These are phyloP conservation scores for Taphrina betulina DNA, from an alignment of 1,139 yeast species.

Conservation along the genomic window DNA sequence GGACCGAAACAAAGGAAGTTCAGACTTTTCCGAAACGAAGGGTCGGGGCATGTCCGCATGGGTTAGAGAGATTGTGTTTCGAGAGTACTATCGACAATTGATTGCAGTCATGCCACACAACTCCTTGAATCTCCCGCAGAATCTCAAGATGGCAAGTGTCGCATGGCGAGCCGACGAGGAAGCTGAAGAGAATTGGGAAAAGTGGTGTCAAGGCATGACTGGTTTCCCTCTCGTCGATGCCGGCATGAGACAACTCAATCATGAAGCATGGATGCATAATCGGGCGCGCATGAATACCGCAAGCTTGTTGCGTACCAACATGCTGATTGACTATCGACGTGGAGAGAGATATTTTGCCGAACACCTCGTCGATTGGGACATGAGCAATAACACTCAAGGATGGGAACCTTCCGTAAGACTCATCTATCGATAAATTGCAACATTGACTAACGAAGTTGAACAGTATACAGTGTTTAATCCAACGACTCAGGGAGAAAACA, in stretches of 20 bases:
- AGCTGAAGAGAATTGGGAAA: conserved; percentile 43
- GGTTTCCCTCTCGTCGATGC: conserved; percentile 62
- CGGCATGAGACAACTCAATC: conserved; percentile 53
- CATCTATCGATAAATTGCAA: not conserved
- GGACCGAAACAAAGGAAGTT: conserved; percentile 42
- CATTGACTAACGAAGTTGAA: not conserved
- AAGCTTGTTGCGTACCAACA: conserved; percentile 54
- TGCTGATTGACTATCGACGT: conserved; percentile 56
- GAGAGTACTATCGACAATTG: conserved; percentile 57
- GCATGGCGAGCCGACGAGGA: conserved; percentile 51
- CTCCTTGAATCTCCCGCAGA: conserved; percentile 51
- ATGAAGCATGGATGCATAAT: conserved; percentile 57
- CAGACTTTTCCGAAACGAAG: conserved; percentile 42
- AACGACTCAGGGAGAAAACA: conserved; percentile 52
- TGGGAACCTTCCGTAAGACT: conserved; percentile 55
- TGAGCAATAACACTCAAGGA: conserved; percentile 57
- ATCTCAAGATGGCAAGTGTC: conserved; percentile 48
- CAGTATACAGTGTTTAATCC: conserved; percentile 56
- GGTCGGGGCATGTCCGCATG: conserved; percentile 48
- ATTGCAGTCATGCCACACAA: conserved; percentile 54
- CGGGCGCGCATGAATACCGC: conserved; percentile 57
- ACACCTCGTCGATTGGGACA: conserved; percentile 55
- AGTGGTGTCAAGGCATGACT: conserved; percentile 56
- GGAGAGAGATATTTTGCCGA: conserved; percentile 56
- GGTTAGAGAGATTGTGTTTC: conserved; percentile 58